phyloP scores from a whole-genome alignment of 306 rosid species.

The Begonia masoniana region DNA sequence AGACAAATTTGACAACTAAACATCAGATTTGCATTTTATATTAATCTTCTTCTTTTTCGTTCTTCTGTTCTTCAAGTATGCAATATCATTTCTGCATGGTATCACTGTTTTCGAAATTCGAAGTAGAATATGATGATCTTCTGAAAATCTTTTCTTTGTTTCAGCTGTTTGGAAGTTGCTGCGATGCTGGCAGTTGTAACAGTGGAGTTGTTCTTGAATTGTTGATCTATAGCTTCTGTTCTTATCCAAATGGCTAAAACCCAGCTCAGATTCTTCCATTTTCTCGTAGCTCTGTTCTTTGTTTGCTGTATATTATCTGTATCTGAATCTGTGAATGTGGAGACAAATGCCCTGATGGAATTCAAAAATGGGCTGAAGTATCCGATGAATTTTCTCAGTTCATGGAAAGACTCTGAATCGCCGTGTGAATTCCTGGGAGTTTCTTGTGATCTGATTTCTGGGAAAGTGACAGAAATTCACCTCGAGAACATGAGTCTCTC shows the following conservation, averaged over 20 bases:
- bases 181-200: background rate
- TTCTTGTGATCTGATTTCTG: constrained; percentile 35
- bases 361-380: constrained; percentile 64
- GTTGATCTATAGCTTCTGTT: background rate
- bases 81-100: no score
- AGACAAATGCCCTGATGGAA: constrained; percentile 44
- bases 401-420: constrained; percentile 48
- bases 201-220: background rate
- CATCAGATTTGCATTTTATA: constrained; percentile 15
- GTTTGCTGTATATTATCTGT: constrained; percentile 12
- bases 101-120: no score
- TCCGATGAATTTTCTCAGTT: constrained; percentile 34
- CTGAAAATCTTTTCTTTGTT: constrained; percentile 1
- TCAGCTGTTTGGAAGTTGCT: constrained; percentile 4
- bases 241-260: constrained; percentile 29
- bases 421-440: constrained; percentile 63
- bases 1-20: constrained; percentile 39
- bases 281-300: constrained; percentile 13
- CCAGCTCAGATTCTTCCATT: constrained; percentile 12
- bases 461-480: constrained; percentile 43
- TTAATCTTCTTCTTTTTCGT: background rate
- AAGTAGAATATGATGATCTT: no score
- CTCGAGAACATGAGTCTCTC: constrained; percentile 52
- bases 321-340: constrained; percentile 32
- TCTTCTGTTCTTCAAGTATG: background rate